These are phyloP conservation scores for Vitis hybrid DNA, from an alignment of 177 flowering plant genomes.

Conservation along the genomic window DNA sequence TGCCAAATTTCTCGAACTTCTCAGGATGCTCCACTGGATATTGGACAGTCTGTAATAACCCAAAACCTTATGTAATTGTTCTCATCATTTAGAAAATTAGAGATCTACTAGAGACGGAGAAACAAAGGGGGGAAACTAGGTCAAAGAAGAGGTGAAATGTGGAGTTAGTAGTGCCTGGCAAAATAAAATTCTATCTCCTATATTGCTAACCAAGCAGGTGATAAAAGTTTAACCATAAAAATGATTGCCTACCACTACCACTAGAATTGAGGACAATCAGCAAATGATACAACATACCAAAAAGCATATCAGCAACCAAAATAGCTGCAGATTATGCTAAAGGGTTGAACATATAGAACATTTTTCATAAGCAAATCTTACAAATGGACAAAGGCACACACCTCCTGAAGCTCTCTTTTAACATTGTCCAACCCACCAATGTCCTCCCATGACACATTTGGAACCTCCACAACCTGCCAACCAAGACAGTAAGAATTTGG, in stretches of 20 bases:
- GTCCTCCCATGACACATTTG: conserved; percentile 57
- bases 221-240: background rate
- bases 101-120: background rate
- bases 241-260: background rate
- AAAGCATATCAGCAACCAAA: background rate
- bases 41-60: conserved; percentile 48
- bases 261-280: background rate
- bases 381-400: conserved; percentile 6
- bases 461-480: conserved; percentile 59
- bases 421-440: conserved; percentile 61
- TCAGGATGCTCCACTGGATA: conserved; percentile 68
- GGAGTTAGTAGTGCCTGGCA: background rate
- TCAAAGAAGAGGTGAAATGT: background rate
- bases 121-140: too few relatives aligned
- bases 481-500: background rate
- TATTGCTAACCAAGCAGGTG: background rate
- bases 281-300: background rate
- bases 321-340: background rate
- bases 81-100: background rate
- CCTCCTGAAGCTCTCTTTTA: conserved; percentile 65
- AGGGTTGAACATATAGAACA: background rate
- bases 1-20: conserved; percentile 62
- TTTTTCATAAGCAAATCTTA: background rate
- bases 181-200: background rate
- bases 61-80: too few relatives aligned